These are phyloP conservation scores for Amoebophrya sp. DNA, from an alignment of 169 alveolate genomes.

Conservation along the genomic window DNA sequence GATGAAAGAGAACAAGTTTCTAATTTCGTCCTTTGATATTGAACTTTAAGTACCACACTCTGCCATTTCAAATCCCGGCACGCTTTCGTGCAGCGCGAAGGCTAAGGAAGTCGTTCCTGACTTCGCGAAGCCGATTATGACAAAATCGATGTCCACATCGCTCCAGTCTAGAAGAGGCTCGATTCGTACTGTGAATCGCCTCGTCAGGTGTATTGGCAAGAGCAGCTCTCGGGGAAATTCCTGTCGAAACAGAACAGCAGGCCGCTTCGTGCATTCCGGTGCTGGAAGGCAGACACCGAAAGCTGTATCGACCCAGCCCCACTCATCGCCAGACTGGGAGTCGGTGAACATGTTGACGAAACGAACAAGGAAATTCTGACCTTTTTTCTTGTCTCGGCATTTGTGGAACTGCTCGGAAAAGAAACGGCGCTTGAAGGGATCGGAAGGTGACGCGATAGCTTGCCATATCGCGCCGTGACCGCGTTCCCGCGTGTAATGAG, in stretches of 20 bases:
- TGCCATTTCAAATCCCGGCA: background rate
- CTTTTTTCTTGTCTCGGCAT: background rate
- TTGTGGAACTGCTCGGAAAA: background rate
- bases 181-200: background rate
- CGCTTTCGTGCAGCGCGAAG: background rate
- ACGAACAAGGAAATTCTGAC: background rate
- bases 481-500: background rate
- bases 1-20: too few species aligned
- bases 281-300: background rate
- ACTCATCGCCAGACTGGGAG: background rate
- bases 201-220: background rate
- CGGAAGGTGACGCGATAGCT: background rate
- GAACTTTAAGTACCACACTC: background rate
- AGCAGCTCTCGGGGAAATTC: background rate
- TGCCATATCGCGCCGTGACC: background rate
- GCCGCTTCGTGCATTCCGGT: background rate
- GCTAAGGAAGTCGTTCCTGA: background rate
- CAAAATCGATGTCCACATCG: background rate
- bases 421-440: background rate
- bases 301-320: background rate
- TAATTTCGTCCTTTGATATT: too few species aligned
- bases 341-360: constrained; percentile 1
- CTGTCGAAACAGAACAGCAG: background rate
- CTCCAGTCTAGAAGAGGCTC: background rate
- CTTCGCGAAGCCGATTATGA: constrained; percentile 9